Base-by-base conservation (phyloP, 192 early-diverging fungal species). In the Glomus cerebriforme region DNA sequence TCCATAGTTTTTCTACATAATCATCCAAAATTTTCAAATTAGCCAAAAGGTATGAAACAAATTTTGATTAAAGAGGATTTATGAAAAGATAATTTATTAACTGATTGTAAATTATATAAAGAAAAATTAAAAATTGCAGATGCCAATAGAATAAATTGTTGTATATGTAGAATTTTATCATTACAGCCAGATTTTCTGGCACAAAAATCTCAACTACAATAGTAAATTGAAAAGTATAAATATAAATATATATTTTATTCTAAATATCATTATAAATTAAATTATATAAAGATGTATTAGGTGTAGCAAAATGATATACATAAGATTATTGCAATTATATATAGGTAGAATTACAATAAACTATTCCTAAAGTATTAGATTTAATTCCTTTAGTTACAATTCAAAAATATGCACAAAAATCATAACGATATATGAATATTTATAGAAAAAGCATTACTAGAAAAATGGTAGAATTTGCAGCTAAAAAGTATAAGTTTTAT, bases 281-380 rank as follows among this genome's bases (percentile, higher is more conserved):
- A 80, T 64, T 80, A 73, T 45, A 80, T 80, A 66, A 59, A 80
- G 60, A 74, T 74, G 70, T 80, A 74, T 45, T 80, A 59, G 79
- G 79, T 73, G 79, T 70, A 63, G 63, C 58, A 54, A 80, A 75
- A 45, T 32, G 73, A 29, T 80, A 80, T 49, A 66, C 66, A 31
- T 6, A n/a, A 34, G 17, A 68, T 6, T 6, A 68, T 68, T 68
- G 66, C 34, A 68, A 68, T 68, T 68, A 68, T 68, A 68, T 6
- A 68, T 68, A n/a, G 66, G 27, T 17, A 27, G 66, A n/a, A 31
- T 68, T 68, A 34, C 66, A 68, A 68, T 3, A 68, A 68, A 68
- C 27, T 15, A n/a, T 68, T 68, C 34, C 66, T 24, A 15, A 27
- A 4, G 66, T n/a, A 6, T 35, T 68, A 27, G 34, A 68, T 68